Evolutionary conservation across 306 rosid genomes (phyloP), one percentile per base, ranked within the genome.

Genomic region (Cajanus cajan): DNA sequence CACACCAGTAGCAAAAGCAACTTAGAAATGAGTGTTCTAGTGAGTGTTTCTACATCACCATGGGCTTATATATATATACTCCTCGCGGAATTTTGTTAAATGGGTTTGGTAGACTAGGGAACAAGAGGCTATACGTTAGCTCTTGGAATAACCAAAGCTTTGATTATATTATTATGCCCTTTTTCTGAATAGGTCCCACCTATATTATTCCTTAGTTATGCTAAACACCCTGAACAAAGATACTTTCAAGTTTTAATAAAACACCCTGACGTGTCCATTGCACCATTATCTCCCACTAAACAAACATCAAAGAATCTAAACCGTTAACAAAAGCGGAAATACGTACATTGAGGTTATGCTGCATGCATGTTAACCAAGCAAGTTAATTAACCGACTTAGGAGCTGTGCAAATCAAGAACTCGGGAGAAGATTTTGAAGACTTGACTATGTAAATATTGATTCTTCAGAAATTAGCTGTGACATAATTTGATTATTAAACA

Each of bases 61-160:
- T 59, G 41, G 33, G 74, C 70, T 75, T 79, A 81, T 55, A 57
- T 83, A 71, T 78, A 67, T 73, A 54, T 63, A 34, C 58, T 64
- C 25, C 22, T 59, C 62, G 65, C 12, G 69, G 88, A 84, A 82
- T 89, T 82, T 79, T 71, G n/a, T 68, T 78, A 71, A 48, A 85
- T 79, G 74, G 75, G 75, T 64, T 80, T 67, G 67, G 87, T 80
- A 48, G 80, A 62, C 34, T 52, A 65, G 81, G 81, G 71, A 36
- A 70, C 80, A 76, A 57, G 6, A 55, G 69, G 43, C 86, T 79
- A 76, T 73, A 68, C n/a, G n/a, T 66, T 86, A 80, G 86, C 73
- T 44, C 62, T 59, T 41, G 62, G 18, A 67, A 76, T 78, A 82
- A 81, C 74, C 54, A 68, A 82, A 75, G 78, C 64, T 63, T 62